Percentiles rank a stretch among this genome's conserved stretches.
These are phyloP conservation scores for Tolypocladium sp. DNA, from an alignment of 2,329 filamentous ascomycete genomes.

Conservation along the genomic window DNA sequence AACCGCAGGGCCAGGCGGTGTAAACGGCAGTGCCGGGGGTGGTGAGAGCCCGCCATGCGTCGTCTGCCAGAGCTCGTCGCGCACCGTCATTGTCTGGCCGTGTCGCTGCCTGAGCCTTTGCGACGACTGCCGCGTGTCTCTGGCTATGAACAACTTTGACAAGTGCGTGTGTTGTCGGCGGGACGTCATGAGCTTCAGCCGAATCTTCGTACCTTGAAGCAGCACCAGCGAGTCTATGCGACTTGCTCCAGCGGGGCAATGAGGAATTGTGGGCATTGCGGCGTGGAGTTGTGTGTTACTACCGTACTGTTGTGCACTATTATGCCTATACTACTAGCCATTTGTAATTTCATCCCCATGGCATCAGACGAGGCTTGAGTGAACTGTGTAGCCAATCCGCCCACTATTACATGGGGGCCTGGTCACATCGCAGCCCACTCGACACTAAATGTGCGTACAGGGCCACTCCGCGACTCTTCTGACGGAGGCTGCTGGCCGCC, in stretches of 20 bases:
- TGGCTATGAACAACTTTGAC: constrained; percentile 95
- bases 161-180: constrained; percentile 91
- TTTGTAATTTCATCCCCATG: neutral
- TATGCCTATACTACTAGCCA: neutral
- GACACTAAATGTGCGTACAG: constrained; percentile 68
- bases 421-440: constrained; percentile 89
- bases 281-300: neutral
- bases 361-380: neutral
- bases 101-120: constrained; percentile 91
- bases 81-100: constrained; percentile 91
- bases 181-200: constrained; percentile 80
- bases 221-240: neutral
- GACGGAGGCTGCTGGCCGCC: constrained; percentile 51
- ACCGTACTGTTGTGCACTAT: neutral
- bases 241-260: neutral
- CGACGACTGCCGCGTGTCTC: constrained; percentile 85
- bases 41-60: constrained; percentile 74
- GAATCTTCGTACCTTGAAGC: constrained; percentile 69
- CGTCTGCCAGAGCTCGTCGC: constrained; percentile 77
- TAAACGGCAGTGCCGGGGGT: constrained; percentile 63
- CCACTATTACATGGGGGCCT: neutral
- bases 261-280: neutral
- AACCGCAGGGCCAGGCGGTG: constrained; percentile 45
- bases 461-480: constrained; percentile 20
- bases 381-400: neutral